phyloP scores from a whole-genome alignment of 768 basidiomycete genomes.

The Macrolepiota dolichaula region DNA sequence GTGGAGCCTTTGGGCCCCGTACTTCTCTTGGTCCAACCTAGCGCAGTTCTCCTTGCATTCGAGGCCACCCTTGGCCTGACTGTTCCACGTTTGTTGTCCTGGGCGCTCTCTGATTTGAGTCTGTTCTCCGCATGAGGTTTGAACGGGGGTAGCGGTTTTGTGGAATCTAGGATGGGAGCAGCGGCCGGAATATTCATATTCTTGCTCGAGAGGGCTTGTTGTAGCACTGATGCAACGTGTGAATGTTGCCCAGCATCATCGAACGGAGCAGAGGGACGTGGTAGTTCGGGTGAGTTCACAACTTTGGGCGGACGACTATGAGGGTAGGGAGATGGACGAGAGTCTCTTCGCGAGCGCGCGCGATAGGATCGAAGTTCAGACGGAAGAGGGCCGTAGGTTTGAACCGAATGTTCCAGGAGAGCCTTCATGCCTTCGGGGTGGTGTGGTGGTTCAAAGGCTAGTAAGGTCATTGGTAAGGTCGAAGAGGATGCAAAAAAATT shows the following conservation, averaged over 20 bases:
- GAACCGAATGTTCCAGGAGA: constrained; percentile 66
- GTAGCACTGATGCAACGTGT: constrained; percentile 32
- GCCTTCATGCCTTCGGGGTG: constrained; percentile 69
- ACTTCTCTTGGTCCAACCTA: constrained; percentile 66
- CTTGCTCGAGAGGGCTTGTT: constrained; percentile 37
- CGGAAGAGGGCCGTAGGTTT: constrained; percentile 71
- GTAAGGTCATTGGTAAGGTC: constrained; percentile 10
- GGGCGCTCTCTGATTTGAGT: constrained; percentile 32
- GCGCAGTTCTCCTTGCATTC: constrained; percentile 49
- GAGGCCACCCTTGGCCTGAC: constrained; percentile 53
- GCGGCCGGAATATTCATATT: constrained; percentile 30
- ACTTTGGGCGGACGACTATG: constrained; percentile 42
- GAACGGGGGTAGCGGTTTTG: constrained; percentile 43
- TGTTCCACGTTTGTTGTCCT: constrained; percentile 29
- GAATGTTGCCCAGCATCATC: background rate
- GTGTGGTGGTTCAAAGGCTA: constrained; percentile 70
- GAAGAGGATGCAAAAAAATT: background rate
- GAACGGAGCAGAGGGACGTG: background rate
- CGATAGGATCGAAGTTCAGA: constrained; percentile 64
- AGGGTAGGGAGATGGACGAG: constrained; percentile 74
- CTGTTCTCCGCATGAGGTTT: constrained; percentile 22
- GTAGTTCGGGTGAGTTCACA: constrained; percentile 33
- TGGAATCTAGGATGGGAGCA: constrained; percentile 32
- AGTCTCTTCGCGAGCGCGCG: constrained; percentile 62
- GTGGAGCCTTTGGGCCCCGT: constrained; percentile 35